These are phyloP conservation scores for Ophiostoma piceae DNA, from an alignment of 2,329 filamentous ascomycete genomes.

Conservation along the genomic window DNA sequence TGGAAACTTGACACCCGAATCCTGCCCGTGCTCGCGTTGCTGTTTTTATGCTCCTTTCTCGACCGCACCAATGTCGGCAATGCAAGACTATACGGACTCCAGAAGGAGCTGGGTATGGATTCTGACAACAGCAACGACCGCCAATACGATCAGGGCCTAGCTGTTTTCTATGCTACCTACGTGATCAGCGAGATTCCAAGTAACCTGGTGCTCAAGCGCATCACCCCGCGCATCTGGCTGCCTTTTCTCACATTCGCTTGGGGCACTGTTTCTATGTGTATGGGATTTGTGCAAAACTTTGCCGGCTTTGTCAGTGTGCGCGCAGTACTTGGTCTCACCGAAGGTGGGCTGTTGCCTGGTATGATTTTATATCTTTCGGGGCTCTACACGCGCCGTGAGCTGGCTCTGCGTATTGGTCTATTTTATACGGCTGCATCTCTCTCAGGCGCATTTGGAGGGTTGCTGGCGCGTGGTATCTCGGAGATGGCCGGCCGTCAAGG, in stretches of 20 bases:
- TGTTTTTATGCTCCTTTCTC: slow-evolving; percentile 60
- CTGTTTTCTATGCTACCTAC: slow-evolving; percentile 62
- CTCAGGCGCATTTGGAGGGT: slow-evolving; percentile 59
- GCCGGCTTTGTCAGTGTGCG: slow-evolving; percentile 57
- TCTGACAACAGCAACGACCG: slow-evolving; percentile 44
- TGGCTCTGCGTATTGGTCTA: slow-evolving; percentile 59
- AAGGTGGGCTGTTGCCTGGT: slow-evolving; percentile 61
- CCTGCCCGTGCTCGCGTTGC: slow-evolving; percentile 56
- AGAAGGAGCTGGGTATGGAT: slow-evolving; percentile 52
- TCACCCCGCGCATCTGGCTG: slow-evolving; percentile 57
- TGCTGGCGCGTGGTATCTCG: slow-evolving; percentile 56
- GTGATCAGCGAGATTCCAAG: slow-evolving; percentile 58
- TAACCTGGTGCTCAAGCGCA: slow-evolving; percentile 58
- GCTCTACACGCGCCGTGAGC: slow-evolving; percentile 55
- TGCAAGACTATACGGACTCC: slow-evolving; percentile 59
- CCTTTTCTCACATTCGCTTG: slow-evolving; percentile 52
- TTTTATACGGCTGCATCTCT: slow-evolving; percentile 64
- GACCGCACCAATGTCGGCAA: slow-evolving; percentile 72
- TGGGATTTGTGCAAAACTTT: slow-evolving; percentile 50
- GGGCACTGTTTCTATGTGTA: slow-evolving; percentile 54
- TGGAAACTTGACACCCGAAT: slow-evolving; percentile 56
- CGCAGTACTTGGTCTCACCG: slow-evolving; percentile 56
- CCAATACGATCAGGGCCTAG: slow-evolving; percentile 60
- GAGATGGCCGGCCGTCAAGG: slow-evolving; percentile 53
- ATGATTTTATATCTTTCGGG: slow-evolving; percentile 60